phyloP scores from a whole-genome alignment of 768 basidiomycete genomes.

The Coprinopsis sp. region DNA sequence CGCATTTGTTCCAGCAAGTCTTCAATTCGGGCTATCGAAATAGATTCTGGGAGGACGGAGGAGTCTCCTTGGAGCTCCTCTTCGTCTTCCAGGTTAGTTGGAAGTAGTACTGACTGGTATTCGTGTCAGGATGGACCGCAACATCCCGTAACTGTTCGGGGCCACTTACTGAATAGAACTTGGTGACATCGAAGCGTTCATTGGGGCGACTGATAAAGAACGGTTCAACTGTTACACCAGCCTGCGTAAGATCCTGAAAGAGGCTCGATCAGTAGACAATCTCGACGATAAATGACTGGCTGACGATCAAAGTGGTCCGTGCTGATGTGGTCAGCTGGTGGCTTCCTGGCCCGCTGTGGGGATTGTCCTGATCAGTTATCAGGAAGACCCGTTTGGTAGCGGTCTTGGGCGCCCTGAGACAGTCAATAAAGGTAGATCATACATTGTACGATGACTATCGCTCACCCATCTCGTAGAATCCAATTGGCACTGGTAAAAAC shows the following conservation, averaged over 20 bases:
- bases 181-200: slow-evolving; percentile 63
- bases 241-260: slow-evolving; percentile 71
- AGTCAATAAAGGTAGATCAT: neutral
- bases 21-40: slow-evolving; percentile 73
- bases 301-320: slow-evolving; percentile 63
- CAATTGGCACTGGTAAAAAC: slow-evolving; percentile 89
- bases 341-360: slow-evolving; percentile 52
- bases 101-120: slow-evolving; percentile 56
- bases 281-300: slow-evolving; percentile 16
- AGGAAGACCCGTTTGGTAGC: slow-evolving; percentile 92
- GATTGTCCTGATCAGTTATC: slow-evolving; percentile 87
- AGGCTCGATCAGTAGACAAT: neutral
- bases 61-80: slow-evolving; percentile 46
- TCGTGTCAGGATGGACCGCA: too few relatives aligned
- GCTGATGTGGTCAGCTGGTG: slow-evolving; percentile 64
- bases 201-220: slow-evolving; percentile 79
- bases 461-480: slow-evolving; percentile 84
- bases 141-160: too few relatives aligned
- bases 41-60: slow-evolving; percentile 56
- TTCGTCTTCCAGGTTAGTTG: slow-evolving; percentile 41
- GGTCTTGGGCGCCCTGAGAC: slow-evolving; percentile 70
- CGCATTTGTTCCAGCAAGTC: slow-evolving; percentile 78
- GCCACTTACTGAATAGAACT: slow-evolving; percentile 78
- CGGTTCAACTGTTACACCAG: slow-evolving; percentile 76
- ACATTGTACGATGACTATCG: neutral